Base-by-base conservation (phyloP, 371 early-diverging fungal genomes). In the Mycotypha africana region DNA sequence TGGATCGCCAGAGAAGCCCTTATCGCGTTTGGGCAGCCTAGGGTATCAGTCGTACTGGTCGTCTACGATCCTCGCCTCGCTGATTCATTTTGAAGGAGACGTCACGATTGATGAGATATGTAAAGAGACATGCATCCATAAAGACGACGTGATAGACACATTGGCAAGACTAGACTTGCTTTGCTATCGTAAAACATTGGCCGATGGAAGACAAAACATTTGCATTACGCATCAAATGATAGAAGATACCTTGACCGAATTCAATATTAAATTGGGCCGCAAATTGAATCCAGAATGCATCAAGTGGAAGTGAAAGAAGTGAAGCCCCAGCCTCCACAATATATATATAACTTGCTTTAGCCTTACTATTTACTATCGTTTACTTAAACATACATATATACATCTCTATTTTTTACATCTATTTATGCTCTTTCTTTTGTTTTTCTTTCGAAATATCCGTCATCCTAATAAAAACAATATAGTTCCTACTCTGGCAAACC, bases 1-100 rank as follows among this genome's bases (percentile, higher is more conserved):
- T 14, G 94, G 95, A 25, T 89, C 92, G 0, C 93, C 92, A 4
- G 93, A 93, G 55, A 89, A 88, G 52, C 93, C 94, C 19, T 56
- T 93, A 12, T 88, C 87, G 6, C 85, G 79, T 34, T 59, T 89
- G 8, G 89, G 89, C 21, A 61, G 77, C 16, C 60, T 84, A 7
- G 79, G 82, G 48, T 93, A 87, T 47, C 65, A 73, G 23, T 76
- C 81, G 1, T 91, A 82, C 60, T 91, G 92, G 92, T 67, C 76
- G 25, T 74, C 81, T 7, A 74, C 81, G 3, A 66, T 92, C 15
- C 8, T 70, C 10, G 32, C 58, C 4, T 37, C 47, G 0, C 44
- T 90, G 5, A 65, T 67, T 6, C 43, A 49, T 36, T 60, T 63
- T 26, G 41, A 42, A 35, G 61, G 65, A 0, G 19, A 65, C 21